Evolutionary conservation across 1,284 basidiomycete genomes (phyloP), one percentile per base, ranked within the genome.

Genomic region (Anthracocystis setariae): DNA sequence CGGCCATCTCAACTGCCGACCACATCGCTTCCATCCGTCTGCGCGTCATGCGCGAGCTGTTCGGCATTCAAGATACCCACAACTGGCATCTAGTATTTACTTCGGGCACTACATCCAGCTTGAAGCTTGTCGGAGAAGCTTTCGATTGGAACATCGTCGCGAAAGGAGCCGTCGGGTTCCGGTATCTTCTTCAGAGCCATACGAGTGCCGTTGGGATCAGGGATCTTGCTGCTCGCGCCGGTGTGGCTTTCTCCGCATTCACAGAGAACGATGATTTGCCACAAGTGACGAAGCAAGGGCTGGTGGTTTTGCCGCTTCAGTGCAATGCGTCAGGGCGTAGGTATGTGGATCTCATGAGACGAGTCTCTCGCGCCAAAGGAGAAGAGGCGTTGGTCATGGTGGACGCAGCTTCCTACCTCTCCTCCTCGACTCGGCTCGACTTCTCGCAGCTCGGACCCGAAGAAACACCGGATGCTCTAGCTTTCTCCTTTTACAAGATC

Each of bases 401-500:
- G 20, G 76, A 77, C 38, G 73, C 73, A 2, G 70, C 75, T 5
- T 70, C 75, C 9, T 76, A 68, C 35, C 66, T 77, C 37, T 77
- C 75, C 9, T 75, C 75, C 0, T 66, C 75, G 3, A 40, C 40
- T 4, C 37, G 58, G 0, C 46, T 76, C 5, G 43, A 65, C 21
- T 15, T 73, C 3, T 46, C 55, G 7, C 20, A 35, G 3, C 10
- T 52, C n/a, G 3, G n/a, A 8, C 40, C 29, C 15, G 54, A 64
- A 0, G 55, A 60, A n/a, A 51, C 39, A 23, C 73, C 73, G 20
- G 75, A 77, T 47, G 61, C 71, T 43, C 21, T 77, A 18, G 66
- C 73, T 0, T 77, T 76, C 46, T 77, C 76, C 4, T 76, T 76
- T 51, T 72, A 73, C 55, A 78, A 78, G 67, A 63, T 78, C 23